Base-by-base conservation (phyloP, 75 land plant species). In the Ceratopteris richardii region DNA sequence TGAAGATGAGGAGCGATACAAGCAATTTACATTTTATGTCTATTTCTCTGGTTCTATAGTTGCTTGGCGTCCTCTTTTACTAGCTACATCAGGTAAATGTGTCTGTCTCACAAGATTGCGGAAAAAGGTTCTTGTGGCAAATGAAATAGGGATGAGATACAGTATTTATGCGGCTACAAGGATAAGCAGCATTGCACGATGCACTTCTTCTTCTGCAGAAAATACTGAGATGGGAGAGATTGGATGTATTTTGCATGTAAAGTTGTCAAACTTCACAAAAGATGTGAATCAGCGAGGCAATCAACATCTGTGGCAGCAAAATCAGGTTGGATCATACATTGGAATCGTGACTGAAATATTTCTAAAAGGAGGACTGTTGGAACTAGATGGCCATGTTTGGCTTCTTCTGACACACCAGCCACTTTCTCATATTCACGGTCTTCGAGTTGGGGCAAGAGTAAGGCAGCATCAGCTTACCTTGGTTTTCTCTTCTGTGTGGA, bases 391-490 rank as follows among this genome's bases (percentile, higher is more conserved):
- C 9, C 69, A 76, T 20, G 84, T 81, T 25, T 83, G 87, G 90
- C 70, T 90, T 40, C 57, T 86, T 39, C 39, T 80, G 19, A 76
- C 81, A 0, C 80, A 86, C 51, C 66, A 64, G 7, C 29, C 52
- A 16, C 70, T 72, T 43, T 25, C 61, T 21, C 56, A 66, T 16
- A 76, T 75, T 7, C 84, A 77, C 61, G 74, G 80, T 44, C 65
- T 86, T 43, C 74, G 96, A 39, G 76, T 78, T 16, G 96, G 87
- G 9, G 80, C 83, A 37, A 28, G 79, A 54, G 96, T 90, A 76
- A 63, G 95, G 29, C 37, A 33, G 3, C 37, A 52, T 52, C 27
- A 52, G 24, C 29, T 23, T n/a, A n/a, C n/a, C n/a, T n/a, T n/a
- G n/a, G n/a, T n/a, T n/a, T n/a, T n/a, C n/a, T n/a, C n/a, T n/a